Conservation (phyloP, 106 monocot species). For the Narthecium ossifragum region DNA sequence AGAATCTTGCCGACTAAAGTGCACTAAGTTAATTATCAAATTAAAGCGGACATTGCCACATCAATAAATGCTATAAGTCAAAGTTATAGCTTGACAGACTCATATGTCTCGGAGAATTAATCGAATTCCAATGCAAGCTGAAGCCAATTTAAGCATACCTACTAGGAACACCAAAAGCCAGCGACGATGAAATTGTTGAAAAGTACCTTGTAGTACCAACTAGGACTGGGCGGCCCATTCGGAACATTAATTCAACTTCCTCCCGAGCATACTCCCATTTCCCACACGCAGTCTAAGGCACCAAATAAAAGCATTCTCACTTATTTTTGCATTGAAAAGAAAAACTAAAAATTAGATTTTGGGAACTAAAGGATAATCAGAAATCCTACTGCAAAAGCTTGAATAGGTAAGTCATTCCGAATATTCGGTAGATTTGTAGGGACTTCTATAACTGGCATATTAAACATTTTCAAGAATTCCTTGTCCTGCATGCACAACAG, state of each 20-base stretch:
- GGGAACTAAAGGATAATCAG: constrained; percentile 7
- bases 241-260: constrained; percentile 91
- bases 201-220: constrained; percentile 94
- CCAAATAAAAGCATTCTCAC: too few species aligned
- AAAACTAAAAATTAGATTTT: too few species aligned
- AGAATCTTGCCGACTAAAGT: too few species aligned
- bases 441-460: constrained; percentile 91
- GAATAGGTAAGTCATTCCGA: constrained; percentile 81
- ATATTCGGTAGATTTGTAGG: constrained; percentile 98
- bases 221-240: constrained; percentile 84
- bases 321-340: too few species aligned
- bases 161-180: too few species aligned
- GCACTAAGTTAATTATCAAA: too few species aligned
- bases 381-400: constrained; percentile 92
- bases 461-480: constrained; percentile 99
- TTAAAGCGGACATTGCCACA: too few species aligned
- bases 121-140: too few species aligned
- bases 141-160: too few species aligned
- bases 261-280: constrained; percentile 90
- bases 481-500: constrained; percentile 63
- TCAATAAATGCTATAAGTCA: too few species aligned
- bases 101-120: too few species aligned
- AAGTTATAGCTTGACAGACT: too few species aligned
- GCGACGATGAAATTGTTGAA: background rate
- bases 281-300: constrained; percentile 77